Conservation (phyloP, 805 yeast species). For the Yamadazyma kitorensis region DNA sequence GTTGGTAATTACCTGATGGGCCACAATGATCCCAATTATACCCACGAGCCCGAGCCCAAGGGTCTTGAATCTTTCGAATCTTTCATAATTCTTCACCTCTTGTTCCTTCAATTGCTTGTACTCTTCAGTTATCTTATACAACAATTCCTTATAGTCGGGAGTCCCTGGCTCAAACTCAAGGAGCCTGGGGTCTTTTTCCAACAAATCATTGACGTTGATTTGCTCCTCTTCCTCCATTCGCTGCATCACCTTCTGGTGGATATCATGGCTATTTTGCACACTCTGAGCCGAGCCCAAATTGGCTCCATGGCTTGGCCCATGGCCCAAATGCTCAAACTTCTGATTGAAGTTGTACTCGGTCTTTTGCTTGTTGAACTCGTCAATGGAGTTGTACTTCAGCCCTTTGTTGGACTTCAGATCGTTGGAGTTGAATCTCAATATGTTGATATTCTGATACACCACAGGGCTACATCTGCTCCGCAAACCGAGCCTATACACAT, state of each 20-base stretch:
- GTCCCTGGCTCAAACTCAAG: slow-evolving; percentile 25
- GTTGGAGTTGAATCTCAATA: no score
- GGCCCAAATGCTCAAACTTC: slow-evolving; percentile 5
- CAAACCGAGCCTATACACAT: no score
- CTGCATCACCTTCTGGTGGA: slow-evolving; percentile 10
- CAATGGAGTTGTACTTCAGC: slow-evolving; percentile 24
- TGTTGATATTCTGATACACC: no score
- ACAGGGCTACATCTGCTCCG: no score
- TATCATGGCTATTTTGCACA: slow-evolving; percentile 5
- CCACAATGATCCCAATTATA: slow-evolving; percentile 37
- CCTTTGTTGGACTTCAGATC: no score
- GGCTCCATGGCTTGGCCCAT: slow-evolving; percentile 8
- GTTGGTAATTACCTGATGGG: slow-evolving; percentile 42
- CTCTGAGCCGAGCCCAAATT: slow-evolving; percentile 1
- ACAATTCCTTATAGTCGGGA: slow-evolving; percentile 36
- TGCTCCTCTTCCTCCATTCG: slow-evolving; percentile 16
- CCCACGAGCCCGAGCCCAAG: slow-evolving; percentile 39
- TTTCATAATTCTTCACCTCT: slow-evolving; percentile 32
- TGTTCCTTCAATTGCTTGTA: slow-evolving; percentile 23
- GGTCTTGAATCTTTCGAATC: slow-evolving; percentile 44
- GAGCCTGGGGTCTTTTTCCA: slow-evolving; percentile 33
- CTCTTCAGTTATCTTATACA: slow-evolving; percentile 26
- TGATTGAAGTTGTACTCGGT: slow-evolving; percentile 12
- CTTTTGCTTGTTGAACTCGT: slow-evolving; percentile 37
- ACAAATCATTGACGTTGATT: slow-evolving; percentile 18